phyloP scores from a whole-genome alignment of 1,284 basidiomycete species.

The Pterulicium gracile region DNA sequence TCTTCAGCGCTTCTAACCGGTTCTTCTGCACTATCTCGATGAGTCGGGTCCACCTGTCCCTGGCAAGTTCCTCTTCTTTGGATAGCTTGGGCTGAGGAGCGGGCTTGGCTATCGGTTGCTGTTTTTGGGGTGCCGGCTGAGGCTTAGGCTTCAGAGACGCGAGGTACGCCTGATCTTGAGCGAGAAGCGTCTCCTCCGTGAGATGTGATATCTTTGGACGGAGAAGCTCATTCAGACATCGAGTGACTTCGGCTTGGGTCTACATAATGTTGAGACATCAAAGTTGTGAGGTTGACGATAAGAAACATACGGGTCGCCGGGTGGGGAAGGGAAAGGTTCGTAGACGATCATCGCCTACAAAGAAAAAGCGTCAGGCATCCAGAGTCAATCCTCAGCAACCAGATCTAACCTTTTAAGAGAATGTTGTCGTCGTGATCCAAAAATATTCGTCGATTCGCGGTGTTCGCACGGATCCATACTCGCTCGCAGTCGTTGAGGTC shows the following conservation, averaged over 20 bases:
- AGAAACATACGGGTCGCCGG: constrained; percentile 66
- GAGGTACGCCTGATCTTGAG: constrained; percentile 80
- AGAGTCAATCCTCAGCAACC: not conserved
- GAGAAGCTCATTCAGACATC: constrained; percentile 84
- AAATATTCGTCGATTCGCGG: constrained; percentile 80
- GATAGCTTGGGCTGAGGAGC: constrained; percentile 43
- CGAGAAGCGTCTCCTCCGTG: constrained; percentile 75
- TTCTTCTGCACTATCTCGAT: constrained; percentile 87
- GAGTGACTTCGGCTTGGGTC: constrained; percentile 85
- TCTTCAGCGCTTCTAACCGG: constrained; percentile 67
- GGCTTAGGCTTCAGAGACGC: constrained; percentile 72
- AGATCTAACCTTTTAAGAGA: constrained; percentile 40
- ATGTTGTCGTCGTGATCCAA: constrained; percentile 70
- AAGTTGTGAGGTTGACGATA: not conserved
- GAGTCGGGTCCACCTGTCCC: constrained; percentile 72
- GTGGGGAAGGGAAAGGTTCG: constrained; percentile 92
- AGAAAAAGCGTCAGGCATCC: constrained; percentile 20
- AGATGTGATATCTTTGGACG: constrained; percentile 81
- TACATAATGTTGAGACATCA: constrained; percentile 20
- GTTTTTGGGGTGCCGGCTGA: constrained; percentile 31
- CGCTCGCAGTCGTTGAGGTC: constrained; percentile 75
- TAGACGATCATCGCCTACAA: constrained; percentile 63
- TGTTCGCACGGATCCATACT: constrained; percentile 84
- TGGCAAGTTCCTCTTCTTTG: constrained; percentile 66
- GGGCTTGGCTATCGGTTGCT: constrained; percentile 27